phyloP scores from a whole-genome alignment of 2,329 filamentous ascomycete species.

The Ophiostoma quercus region DNA sequence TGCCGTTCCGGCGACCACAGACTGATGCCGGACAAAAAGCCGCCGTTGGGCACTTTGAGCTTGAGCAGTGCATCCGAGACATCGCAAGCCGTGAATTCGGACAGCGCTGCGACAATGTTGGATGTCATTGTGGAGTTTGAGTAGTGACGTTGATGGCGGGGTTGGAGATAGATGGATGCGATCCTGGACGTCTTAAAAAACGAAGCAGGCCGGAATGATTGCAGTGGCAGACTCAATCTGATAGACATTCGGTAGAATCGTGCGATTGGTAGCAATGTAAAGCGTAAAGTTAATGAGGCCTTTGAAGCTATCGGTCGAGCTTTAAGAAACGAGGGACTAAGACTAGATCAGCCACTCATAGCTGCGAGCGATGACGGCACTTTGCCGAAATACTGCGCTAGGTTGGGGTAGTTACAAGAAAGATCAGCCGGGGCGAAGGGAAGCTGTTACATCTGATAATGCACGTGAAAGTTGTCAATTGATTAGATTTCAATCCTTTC shows the following conservation, averaged over 20 bases:
- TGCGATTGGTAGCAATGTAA: not conserved
- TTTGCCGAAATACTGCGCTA: not conserved
- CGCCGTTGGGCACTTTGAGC: slow-evolving; percentile 44
- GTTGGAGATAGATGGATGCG: not conserved
- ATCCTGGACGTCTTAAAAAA: not conserved
- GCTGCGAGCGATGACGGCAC: not conserved
- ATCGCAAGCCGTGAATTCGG: slow-evolving; percentile 40
- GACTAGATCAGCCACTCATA: not conserved
- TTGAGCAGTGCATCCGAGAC: slow-evolving; percentile 50
- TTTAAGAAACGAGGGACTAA: slow-evolving; percentile 1
- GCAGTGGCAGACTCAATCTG: not conserved
- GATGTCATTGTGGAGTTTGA: slow-evolving; percentile 7
- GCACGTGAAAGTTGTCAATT: not conserved
- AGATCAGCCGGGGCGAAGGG: not conserved
- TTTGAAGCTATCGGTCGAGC: not conserved
- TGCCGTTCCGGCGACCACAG: slow-evolving; percentile 52
- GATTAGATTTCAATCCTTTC: not conserved
- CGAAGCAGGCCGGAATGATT: not conserved
- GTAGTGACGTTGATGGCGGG: not conserved
- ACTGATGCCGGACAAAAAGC: slow-evolving; percentile 49
- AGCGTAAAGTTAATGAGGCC: not conserved
- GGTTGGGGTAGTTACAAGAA: not conserved
- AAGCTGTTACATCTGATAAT: slow-evolving; percentile 3
- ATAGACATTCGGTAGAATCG: not conserved
- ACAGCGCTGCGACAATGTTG: slow-evolving; percentile 32